Base-by-base conservation (phyloP, 352 stramenopile species). In the Phytophthora ohioensis region DNA sequence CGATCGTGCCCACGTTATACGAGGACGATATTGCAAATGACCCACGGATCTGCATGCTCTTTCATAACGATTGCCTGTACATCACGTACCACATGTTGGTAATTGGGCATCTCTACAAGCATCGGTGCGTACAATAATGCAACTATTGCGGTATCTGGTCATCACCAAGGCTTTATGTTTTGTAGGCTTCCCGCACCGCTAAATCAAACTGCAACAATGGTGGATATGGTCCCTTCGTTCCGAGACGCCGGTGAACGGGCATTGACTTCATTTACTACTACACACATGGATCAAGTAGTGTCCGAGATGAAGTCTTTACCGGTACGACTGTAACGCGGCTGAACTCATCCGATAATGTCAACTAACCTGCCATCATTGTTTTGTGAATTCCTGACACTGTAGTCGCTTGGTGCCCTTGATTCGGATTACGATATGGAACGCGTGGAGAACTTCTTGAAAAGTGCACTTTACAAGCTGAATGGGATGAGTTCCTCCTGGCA, bases 61-160 rank as follows among this genome's bases (percentile, higher is more conserved):
- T 85, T 65, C 88, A 95, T 79, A 95, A 95, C 27, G 88, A 95
- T 69, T 94, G 86, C 61, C 75, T 93, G 31, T 95, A 93, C 68
- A 85, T 93, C 35, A 80, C 85, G 9, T 79, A 92, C 15, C 87
- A 96, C 71, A 93, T 93, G 87, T 69, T 94, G 36, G 80, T 85
- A 4, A 84, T 93, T 21, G 86, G 84, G 0, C 75, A 91, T 46
- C 61, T 84, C 6, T 94, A 95, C 82, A 94, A 94, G 51, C 79
- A 76, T 51, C 73, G 82, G 84, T 90, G 75, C 11, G 78, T 63
- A 15, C 6, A 3, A 51, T 47, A 21, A 27, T 59, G 38, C 27
- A 34, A 36, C 15, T 32, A 11, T 32, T 43, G 21, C 3, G 21
- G 1, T n/a, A 32, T 21, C 7, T 32, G 7, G 35, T n/a, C 39